Evolutionary conservation across 148 eudicot genomes (phyloP).

Genomic region (Salicornia ramosissima): DNA sequence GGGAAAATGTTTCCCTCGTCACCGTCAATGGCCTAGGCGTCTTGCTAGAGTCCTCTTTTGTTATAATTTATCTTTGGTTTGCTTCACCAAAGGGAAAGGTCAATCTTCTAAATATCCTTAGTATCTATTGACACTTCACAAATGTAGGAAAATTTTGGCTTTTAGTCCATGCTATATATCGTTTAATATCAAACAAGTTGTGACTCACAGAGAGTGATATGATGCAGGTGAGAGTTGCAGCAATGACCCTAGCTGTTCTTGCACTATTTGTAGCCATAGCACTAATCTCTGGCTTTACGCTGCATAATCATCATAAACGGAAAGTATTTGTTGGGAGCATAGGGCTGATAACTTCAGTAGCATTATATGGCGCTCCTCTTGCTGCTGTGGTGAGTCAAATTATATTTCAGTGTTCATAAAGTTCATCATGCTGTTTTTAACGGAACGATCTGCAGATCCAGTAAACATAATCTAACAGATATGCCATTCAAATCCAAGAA

Average conservation of each 20-base stretch:
- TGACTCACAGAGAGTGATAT: background rate
- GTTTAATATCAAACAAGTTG: too few relatives aligned
- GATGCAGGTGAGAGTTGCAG: constrained; percentile 59
- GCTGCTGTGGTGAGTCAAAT: constrained; percentile 61
- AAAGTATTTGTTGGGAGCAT: constrained; percentile 62
- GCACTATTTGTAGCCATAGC: constrained; percentile 28
- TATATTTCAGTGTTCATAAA: background rate
- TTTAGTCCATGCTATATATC: too few relatives aligned
- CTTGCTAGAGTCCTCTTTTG: constrained; percentile 55
- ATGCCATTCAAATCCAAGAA: background rate
- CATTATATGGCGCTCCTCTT: constrained; percentile 62
- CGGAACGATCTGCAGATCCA: background rate
- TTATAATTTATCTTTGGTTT: constrained; percentile 57
- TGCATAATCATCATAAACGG: constrained; percentile 52
- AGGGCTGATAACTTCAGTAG: constrained; percentile 54
- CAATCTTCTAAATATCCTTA: constrained; percentile 19
- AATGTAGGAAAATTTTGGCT: too few relatives aligned
- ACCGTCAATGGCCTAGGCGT: constrained; percentile 59
- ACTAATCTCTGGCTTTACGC: constrained; percentile 38
- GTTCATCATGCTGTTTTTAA: background rate
- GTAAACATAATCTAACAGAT: background rate
- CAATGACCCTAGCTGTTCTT: constrained; percentile 30
- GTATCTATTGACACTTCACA: background rate
- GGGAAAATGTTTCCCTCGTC: constrained; percentile 64
- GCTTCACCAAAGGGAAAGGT: constrained; percentile 56